Evolutionary conservation across 805 yeast genomes (phyloP), one percentile per base, ranked within the genome.

Genomic region (Saccharomycopsis selenospora): DNA sequence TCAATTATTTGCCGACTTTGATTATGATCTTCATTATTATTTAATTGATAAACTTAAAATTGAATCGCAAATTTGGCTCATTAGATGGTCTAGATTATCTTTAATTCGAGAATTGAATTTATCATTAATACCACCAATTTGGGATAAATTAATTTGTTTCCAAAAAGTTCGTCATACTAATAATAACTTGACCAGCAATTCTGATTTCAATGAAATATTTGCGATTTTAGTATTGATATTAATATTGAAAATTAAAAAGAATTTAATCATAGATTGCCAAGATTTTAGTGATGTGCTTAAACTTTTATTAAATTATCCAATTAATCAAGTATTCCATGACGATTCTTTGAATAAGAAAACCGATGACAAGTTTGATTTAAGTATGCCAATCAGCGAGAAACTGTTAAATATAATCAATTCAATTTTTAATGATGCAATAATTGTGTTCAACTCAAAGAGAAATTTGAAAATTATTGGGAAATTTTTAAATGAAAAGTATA

Each of bases 51-150:
- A 69, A 53, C 62, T 74, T 33, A 65, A 61, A 50, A 59, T 75
- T 4, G 80, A 75, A 50, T 64, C 73, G 4, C 78, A 72, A 54
- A 62, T 75, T 29, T 75, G 80, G 80, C 59, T 73, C 24, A 75
- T 75, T 11, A 57, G 80, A 45, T 75, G 72, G 64, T 66, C 72
- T 3, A 59, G 80, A 18, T 58, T 75, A 11, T 47, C 75, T 3
- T 63, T 75, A 25, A 56, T 71, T 11, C 57, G 80, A 47, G 80
- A 75, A 48, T 49, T 75, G 13, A 77, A 75, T 1, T 54, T 61
- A 45, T 63, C 67, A 24, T 58, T 61, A 17, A 61, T 69, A 0
- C 59, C 64, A 20, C 60, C 59, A 26, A 49, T 72, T 2, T 64
- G 78, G 70, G 80, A 75, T 55, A 66, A 66, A 42, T 53, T 75